Evolutionary conservation across 75 land plant species (phyloP).

Genomic region (Pinus albicaulis): DNA sequence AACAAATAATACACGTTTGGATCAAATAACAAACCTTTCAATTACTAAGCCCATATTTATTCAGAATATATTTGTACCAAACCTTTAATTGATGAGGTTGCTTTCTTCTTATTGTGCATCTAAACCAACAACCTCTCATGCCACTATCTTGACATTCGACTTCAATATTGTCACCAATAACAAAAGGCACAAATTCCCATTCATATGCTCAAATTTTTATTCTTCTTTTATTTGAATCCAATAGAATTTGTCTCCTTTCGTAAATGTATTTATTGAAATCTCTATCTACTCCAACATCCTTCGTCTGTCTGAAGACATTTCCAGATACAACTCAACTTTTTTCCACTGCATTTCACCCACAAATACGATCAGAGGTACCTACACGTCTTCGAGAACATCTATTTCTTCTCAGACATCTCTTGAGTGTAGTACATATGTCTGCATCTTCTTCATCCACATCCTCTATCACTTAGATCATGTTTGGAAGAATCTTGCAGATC

Average conservation of each 20-base stretch:
- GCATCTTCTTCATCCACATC: slow-evolving; percentile 53
- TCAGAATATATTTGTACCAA: slow-evolving; percentile 66
- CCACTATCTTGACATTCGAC: slow-evolving; percentile 85
- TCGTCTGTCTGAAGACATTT: slow-evolving; percentile 3
- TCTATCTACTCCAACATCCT: slow-evolving; percentile 3
- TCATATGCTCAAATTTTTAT: not conserved
- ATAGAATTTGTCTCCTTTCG: not conserved
- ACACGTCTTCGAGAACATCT: slow-evolving; percentile 37
- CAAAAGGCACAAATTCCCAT: not conserved
- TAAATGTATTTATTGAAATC: not conserved
- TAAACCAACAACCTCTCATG: slow-evolving; percentile 81
- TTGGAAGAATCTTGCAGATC: too few species aligned
- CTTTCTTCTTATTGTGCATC: slow-evolving; percentile 48
- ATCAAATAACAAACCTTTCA: slow-evolving; percentile 48
- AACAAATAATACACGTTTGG: too few species aligned
- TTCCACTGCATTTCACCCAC: too few species aligned
- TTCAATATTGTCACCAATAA: slow-evolving; percentile 59
- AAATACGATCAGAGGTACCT: too few species aligned
- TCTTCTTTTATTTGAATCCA: too few species aligned
- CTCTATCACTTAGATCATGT: slow-evolving; percentile 27
- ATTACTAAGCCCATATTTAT: slow-evolving; percentile 51
- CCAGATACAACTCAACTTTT: slow-evolving; percentile 13
- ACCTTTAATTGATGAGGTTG: slow-evolving; percentile 55
- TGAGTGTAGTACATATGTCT: slow-evolving; percentile 18
- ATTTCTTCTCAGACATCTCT: slow-evolving; percentile 34